A percentile compares a stretch with the other conserved stretches of the same genome.
phyloP scores from a whole-genome alignment of 1,284 basidiomycete genomes.

The Boletus sp. region DNA sequence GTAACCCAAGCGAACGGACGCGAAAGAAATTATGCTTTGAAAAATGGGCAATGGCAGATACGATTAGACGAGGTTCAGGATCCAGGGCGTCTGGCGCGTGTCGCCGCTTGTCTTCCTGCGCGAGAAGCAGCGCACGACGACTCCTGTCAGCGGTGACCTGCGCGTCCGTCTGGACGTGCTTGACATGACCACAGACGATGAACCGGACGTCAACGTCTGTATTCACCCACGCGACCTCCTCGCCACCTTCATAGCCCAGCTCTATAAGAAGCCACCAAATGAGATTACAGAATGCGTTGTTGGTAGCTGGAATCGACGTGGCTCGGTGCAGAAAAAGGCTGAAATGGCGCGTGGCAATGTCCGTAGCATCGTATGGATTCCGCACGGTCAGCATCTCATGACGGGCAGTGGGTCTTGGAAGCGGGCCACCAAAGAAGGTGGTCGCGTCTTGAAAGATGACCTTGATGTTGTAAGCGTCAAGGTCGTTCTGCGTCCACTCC shows the following conservation, averaged over 20 bases:
- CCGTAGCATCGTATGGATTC: too few relatives aligned
- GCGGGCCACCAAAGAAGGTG: background rate
- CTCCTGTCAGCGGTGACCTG: too few relatives aligned
- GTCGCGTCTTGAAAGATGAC: background rate
- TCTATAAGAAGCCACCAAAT: background rate
- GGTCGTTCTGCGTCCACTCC: background rate
- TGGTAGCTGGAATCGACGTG: too few relatives aligned
- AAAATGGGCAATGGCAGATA: background rate
- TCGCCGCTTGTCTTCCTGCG: background rate
- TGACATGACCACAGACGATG: background rate
- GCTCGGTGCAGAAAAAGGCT: too few relatives aligned
- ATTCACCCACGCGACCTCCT: too few relatives aligned
- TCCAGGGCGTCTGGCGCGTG: background rate
- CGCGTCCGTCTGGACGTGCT: background rate
- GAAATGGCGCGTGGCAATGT: too few relatives aligned
- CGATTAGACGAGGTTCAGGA: background rate
- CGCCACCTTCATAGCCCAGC: background rate
- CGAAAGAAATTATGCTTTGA: background rate
- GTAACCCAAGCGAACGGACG: background rate
- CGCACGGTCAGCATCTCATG: too few relatives aligned
- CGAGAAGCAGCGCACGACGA: background rate
- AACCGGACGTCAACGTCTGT: background rate
- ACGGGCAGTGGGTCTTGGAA: background rate
- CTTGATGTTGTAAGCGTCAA: background rate
- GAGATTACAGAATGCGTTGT: background rate